Base-by-base conservation (phyloP, 164 flowering plant genomes). In the Euptelea pleiosperma region DNA sequence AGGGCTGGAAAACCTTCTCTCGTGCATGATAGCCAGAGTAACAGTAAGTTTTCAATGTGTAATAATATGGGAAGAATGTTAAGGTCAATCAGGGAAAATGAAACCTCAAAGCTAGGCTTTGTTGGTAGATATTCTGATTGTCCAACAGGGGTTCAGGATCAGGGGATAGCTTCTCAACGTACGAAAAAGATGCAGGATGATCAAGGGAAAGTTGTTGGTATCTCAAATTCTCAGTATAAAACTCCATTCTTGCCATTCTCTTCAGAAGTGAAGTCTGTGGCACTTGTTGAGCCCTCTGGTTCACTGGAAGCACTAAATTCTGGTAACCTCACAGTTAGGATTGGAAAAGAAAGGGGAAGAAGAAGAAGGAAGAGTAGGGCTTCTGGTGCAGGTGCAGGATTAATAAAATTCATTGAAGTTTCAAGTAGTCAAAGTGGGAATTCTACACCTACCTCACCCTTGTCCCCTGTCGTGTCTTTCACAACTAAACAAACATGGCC, bases 401-500 rank as follows among this genome's bases (percentile, higher is more conserved):
- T 79, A 36, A 29, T 66, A 6, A 83, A 71, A 41, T 53, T 74
- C 0, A 57, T 72, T 51, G 98, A 92, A 59, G 82, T 77, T 63
- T 75, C 91, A 15, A 82, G 95, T 54, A 91, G 96, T 77, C 96
- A 89, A 60, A 92, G 98, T 79, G 93, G 96, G 63, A 84, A 86
- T 64, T 91, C 98, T 41, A 86, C 98, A 26, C 96, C 98, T 22
- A 74, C 92, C 58, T 87, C 96, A 36, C 94, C 98, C 10, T 60
- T 86, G 71, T 91, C 98, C 18, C 94, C 98, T 9, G 39, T 57
- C n/a, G 41, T 75, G 19, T 71, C 85, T 44, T 41, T 44, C 4
- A 70, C 75, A 2, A 71, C 83, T 24, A 72, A 58, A 22, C 61
- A 55, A 26, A 35, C 60, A 2, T 43, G 70, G 61, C 50, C 66